These are phyloP conservation scores for Elsinoe ampelina DNA, from an alignment of 2,329 filamentous ascomycete species.

Conservation along the genomic window DNA sequence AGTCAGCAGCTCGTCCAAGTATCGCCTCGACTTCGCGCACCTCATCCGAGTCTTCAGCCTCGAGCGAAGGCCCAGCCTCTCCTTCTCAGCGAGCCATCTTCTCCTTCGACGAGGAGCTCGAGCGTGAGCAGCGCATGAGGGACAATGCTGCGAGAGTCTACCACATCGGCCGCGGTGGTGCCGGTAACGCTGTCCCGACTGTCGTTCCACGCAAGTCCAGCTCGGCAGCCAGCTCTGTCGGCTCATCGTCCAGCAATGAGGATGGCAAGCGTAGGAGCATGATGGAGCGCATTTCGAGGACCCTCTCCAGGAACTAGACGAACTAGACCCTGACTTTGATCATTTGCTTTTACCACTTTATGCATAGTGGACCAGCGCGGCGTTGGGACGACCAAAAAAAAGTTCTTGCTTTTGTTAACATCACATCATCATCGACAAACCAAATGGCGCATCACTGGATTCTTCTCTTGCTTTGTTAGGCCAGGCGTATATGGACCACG, in stretches of 20 bases:
- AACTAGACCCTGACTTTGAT: background rate
- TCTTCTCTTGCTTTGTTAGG: background rate
- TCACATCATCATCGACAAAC: background rate
- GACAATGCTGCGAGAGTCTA: slow-evolving; percentile 44
- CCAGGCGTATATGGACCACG: background rate
- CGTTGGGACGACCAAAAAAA: slow-evolving; percentile 2
- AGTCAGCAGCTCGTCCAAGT: slow-evolving; percentile 27
- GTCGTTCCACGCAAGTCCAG: background rate
- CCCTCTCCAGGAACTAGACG: slow-evolving; percentile 1
- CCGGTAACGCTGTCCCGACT: slow-evolving; percentile 41
- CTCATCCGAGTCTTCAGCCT: slow-evolving; percentile 24
- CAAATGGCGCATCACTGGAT: background rate
- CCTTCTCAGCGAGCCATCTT: slow-evolving; percentile 47
- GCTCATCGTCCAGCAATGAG: background rate
- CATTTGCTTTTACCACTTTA: background rate
- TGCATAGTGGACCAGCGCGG: slow-evolving; percentile 1
- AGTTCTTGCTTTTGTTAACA: background rate
- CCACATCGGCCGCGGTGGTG: slow-evolving; percentile 54
- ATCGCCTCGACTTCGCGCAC: slow-evolving; percentile 31
- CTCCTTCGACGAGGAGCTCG: slow-evolving; percentile 59
- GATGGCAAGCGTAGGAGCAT: slow-evolving; percentile 10
- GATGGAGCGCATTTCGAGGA: slow-evolving; percentile 13
- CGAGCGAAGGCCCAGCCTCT: slow-evolving; percentile 42
- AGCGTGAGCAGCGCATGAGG: slow-evolving; percentile 46
- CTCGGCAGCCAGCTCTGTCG: slow-evolving; percentile 1